Conservation (phyloP, 306 rosid species). For the Castanopsis chinensis region DNA sequence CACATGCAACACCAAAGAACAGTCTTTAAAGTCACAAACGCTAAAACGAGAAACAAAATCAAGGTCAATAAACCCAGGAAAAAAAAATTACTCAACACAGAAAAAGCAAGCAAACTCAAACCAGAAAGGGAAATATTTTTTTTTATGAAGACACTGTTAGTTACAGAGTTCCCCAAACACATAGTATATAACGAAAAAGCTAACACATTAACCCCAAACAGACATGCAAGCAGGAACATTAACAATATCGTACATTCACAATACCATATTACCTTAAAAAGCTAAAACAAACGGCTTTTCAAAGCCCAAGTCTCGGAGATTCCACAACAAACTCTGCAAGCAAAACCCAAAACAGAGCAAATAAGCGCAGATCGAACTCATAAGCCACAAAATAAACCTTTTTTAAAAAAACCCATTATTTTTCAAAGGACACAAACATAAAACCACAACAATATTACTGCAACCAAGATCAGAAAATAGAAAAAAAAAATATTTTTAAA, state of each 20-base stretch:
- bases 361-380: neutral
- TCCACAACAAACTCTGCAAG: neutral
- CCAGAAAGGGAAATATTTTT: neutral
- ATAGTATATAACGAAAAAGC: neutral
- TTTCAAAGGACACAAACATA: too few species aligned
- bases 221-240: neutral
- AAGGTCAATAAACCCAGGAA: neutral
- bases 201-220: neutral
- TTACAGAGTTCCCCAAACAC: neutral
- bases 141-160: neutral
- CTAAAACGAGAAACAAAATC: neutral
- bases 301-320: neutral
- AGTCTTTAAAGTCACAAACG: neutral
- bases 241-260: neutral
- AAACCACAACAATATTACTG: neutral
- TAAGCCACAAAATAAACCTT: neutral
- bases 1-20: neutral
- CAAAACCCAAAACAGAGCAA: neutral
- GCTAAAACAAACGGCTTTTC: neutral
- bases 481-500: neutral
- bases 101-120: neutral
- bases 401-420: too few species aligned
- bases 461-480: neutral
- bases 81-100: neutral
- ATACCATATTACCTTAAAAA: neutral